Conservation (phyloP, 2,329 filamentous ascomycete species). For the Claviceps pusilla region DNA sequence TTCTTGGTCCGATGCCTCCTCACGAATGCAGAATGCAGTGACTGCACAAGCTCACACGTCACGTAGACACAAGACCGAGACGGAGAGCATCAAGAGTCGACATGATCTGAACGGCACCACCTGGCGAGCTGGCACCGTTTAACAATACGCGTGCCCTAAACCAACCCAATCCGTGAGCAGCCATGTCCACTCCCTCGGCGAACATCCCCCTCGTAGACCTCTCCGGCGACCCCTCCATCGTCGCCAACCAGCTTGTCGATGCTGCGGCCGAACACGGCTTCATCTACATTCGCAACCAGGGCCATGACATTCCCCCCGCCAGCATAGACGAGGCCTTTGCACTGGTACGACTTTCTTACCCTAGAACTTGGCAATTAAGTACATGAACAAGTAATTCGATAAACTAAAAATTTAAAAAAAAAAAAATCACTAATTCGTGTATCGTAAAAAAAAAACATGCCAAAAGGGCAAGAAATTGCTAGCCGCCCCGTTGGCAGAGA, state of each 20-base stretch:
- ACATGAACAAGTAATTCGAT: too few species aligned
- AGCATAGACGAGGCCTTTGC: conserved; percentile 59
- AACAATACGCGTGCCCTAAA: not conserved
- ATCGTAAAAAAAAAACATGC: not conserved
- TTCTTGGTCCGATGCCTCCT: too few species aligned
- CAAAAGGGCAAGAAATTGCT: conserved; percentile 55
- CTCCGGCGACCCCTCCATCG: conserved; percentile 35
- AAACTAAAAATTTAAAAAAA: not conserved
- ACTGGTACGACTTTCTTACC: conserved; percentile 36
- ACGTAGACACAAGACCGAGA: too few species aligned
- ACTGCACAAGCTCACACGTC: too few species aligned
- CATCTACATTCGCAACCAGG: conserved; percentile 69
- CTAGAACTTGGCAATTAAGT: too few species aligned
- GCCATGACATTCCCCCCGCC: conserved; percentile 48
- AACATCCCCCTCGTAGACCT: conserved; percentile 75
- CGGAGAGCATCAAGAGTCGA: too few species aligned
- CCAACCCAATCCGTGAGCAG: not conserved
- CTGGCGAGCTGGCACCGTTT: too few species aligned
- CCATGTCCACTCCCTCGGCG: conserved; percentile 17
- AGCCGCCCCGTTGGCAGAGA: conserved; percentile 51
- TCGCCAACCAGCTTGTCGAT: conserved; percentile 57
- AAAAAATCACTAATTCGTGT: not conserved
- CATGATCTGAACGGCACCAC: not conserved
- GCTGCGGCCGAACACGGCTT: conserved; percentile 78
- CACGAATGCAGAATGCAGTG: too few species aligned